A percentile compares a stretch with the other conserved stretches of the same genome.
Conservation (phyloP, 2,329 filamentous ascomycete genomes). For the Microdochium nivale region DNA sequence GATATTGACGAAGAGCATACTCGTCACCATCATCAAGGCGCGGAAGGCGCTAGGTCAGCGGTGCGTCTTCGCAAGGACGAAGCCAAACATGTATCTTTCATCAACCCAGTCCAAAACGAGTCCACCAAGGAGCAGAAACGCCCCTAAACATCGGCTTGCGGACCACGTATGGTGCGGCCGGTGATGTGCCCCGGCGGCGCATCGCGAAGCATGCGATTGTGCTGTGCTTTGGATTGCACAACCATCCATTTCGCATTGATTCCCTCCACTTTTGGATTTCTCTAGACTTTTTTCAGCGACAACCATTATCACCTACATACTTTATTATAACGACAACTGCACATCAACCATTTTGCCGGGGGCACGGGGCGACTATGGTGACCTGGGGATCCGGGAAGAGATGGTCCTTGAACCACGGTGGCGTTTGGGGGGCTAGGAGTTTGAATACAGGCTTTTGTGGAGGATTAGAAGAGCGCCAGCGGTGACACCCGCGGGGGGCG, state of each 20-base stretch:
- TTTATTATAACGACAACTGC: background rate
- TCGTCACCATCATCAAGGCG: constrained; percentile 29
- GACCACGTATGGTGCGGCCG: background rate
- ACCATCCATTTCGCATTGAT: background rate
- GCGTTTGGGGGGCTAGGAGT: background rate
- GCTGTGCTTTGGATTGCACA: background rate
- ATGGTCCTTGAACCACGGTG: background rate
- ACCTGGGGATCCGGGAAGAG: background rate
- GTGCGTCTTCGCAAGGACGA: constrained; percentile 46
- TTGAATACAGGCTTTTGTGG: background rate
- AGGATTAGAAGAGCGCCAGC: too few relatives aligned
- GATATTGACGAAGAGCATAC: constrained; percentile 50
- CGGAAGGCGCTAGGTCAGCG: constrained; percentile 22
- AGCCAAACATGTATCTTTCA: constrained; percentile 46
- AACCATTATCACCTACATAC: background rate
- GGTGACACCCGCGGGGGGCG: too few relatives aligned
- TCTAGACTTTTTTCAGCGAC: background rate
- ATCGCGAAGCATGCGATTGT: background rate
- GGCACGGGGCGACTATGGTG: background rate
- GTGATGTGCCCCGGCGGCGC: background rate
- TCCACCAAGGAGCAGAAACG: constrained; percentile 22
- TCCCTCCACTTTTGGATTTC: background rate
- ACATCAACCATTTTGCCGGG: background rate
- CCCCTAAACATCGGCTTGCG: background rate
- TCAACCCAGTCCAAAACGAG: constrained; percentile 38